Conservation (phyloP, 208 protist genomes). For the Plasmodiophora brassicae region DNA sequence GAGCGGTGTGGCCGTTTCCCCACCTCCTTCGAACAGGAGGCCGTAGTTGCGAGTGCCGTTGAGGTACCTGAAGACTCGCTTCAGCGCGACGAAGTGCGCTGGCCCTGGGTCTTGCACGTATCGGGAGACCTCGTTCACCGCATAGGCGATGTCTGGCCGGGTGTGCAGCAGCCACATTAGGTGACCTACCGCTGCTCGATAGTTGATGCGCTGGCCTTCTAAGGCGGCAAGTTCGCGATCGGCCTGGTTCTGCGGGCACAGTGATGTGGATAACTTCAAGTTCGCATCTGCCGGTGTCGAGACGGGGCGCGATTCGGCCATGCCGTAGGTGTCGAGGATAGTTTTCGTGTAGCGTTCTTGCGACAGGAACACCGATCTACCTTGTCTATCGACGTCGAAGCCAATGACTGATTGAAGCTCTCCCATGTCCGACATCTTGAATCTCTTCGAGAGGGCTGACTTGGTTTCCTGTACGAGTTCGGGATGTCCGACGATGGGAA, state of each 20-base stretch:
- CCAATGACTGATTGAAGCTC: background rate
- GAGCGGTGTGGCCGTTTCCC: background rate
- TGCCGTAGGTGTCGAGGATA: background rate
- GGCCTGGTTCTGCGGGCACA: background rate
- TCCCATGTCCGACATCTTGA: constrained; percentile 5
- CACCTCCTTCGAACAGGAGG: background rate
- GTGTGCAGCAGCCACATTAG: background rate
- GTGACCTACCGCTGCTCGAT: background rate
- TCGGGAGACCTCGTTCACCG: background rate
- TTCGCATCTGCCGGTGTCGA: background rate
- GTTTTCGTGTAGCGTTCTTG: background rate
- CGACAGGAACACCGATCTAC: background rate
- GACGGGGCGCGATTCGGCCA: background rate
- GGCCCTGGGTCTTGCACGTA: background rate
- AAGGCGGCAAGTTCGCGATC: background rate
- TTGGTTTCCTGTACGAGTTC: background rate
- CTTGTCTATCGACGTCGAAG: background rate
- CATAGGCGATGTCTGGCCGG: background rate
- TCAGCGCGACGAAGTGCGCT: background rate
- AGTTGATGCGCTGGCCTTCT: background rate
- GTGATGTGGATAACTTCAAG: background rate
- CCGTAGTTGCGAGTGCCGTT: background rate
- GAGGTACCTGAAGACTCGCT: background rate
- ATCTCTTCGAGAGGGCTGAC: background rate
- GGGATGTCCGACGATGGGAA: background rate